Percentiles rank a stretch among this genome's conserved stretches.
Evolutionary conservation across 768 basidiomycete genomes (phyloP).

Genomic region (Podaxis sp.): DNA sequence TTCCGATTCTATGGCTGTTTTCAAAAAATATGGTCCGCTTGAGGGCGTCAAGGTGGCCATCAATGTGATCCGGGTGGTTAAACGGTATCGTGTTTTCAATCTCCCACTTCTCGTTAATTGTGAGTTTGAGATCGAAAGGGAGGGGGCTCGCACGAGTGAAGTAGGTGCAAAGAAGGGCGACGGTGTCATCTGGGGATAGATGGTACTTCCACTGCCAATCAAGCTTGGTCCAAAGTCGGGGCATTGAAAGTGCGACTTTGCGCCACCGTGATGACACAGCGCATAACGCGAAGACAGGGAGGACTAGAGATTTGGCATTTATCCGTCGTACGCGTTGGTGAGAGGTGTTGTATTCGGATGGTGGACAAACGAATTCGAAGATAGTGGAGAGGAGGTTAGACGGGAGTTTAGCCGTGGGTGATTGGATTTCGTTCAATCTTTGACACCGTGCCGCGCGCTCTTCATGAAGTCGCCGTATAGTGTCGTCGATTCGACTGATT

Average conservation of each 20-base stretch:
- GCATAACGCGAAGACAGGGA: constrained; percentile 9
- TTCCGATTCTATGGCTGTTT: constrained; percentile 1
- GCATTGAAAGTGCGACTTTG: background rate
- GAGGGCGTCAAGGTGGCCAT: constrained; percentile 9
- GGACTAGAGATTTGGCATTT: constrained; percentile 3
- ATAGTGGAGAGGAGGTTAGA: constrained; percentile 7
- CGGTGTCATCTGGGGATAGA: constrained; percentile 1
- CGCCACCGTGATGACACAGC: constrained; percentile 9
- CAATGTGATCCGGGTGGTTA: background rate
- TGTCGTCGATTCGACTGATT: constrained; percentile 2
- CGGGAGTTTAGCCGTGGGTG: constrained; percentile 2
- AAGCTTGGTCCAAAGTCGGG: constrained; percentile 7
- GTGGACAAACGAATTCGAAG: constrained; percentile 11
- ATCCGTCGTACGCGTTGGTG: constrained; percentile 8
- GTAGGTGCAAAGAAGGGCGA: constrained; percentile 9
- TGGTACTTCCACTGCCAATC: constrained; percentile 13
- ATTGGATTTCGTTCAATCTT: constrained; percentile 8
- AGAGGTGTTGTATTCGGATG: constrained; percentile 9
- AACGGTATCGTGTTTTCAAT: constrained; percentile 4
- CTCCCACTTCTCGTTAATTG: constrained; percentile 9
- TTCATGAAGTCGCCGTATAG: background rate
- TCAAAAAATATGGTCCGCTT: constrained; percentile 1
- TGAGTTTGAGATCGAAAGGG: constrained; percentile 12
- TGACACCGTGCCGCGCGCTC: constrained; percentile 4
- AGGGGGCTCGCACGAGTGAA: constrained; percentile 4